Evolutionary conservation across 108 stramenopile species (phyloP).

Genomic region (Craspedostauros australis): DNA sequence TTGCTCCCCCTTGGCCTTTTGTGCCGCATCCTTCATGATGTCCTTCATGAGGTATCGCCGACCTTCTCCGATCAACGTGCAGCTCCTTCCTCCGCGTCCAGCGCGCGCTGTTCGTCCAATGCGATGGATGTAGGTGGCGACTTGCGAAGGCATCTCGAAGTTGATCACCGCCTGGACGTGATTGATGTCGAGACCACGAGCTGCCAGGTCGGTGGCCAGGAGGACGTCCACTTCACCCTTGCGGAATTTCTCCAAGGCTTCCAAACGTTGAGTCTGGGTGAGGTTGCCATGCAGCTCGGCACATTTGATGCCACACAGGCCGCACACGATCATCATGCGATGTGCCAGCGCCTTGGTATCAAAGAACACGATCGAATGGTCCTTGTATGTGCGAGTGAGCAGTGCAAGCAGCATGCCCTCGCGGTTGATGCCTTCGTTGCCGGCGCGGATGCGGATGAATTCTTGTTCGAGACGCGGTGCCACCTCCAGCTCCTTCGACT

Average conservation of each 20-base stretch:
- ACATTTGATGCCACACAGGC: slow-evolving; percentile 74
- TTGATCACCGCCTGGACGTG: slow-evolving; percentile 94
- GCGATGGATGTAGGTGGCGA: slow-evolving; percentile 94
- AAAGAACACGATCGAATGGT: slow-evolving; percentile 90
- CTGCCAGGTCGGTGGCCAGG: slow-evolving; percentile 96
- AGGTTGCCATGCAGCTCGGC: slow-evolving; percentile 96
- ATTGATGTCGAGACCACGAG: slow-evolving; percentile 89
- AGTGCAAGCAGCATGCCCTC: slow-evolving; percentile 89
- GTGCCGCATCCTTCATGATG: slow-evolving; percentile 79
- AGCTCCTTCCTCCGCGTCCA: slow-evolving; percentile 86
- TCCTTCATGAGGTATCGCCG: slow-evolving; percentile 85
- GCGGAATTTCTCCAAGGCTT: slow-evolving; percentile 87
- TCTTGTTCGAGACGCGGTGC: slow-evolving; percentile 93
- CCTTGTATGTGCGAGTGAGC: slow-evolving; percentile 78
- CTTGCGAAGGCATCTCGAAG: slow-evolving; percentile 93
- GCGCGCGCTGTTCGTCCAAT: slow-evolving; percentile 97
- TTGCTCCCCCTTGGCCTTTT: slow-evolving; percentile 34
- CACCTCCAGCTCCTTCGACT: slow-evolving; percentile 64
- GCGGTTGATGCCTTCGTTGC: slow-evolving; percentile 82
- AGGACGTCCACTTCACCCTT: slow-evolving; percentile 87
- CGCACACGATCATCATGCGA: slow-evolving; percentile 81
- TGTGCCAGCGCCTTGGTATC: slow-evolving; percentile 91
- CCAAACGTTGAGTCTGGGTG: slow-evolving; percentile 81
- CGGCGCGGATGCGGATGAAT: slow-evolving; percentile 84
- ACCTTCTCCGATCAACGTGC: slow-evolving; percentile 93